Conservation (phyloP, 345 rosid species). For the rapeseed (Brassica napus) region DNA sequence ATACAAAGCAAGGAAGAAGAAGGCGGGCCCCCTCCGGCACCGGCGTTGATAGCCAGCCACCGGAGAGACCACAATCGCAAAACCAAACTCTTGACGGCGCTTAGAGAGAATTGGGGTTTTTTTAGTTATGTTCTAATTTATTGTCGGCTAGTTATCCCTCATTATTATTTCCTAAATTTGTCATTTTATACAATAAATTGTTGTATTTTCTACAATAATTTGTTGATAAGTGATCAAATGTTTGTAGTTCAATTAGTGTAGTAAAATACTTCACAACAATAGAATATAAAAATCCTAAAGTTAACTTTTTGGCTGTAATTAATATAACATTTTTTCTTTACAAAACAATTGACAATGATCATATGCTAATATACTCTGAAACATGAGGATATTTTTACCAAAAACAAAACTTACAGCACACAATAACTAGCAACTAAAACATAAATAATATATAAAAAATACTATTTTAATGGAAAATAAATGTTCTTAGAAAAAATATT, state of each 20-base stretch:
- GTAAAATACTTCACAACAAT: no score
- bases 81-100: no score
- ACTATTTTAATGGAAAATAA: not conserved
- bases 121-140: no score
- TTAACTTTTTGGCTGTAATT: not conserved
- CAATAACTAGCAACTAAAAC: not conserved
- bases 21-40: no score
- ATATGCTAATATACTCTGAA: not conserved
- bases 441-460: not conserved
- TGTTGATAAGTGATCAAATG: no score
- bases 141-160: not conserved
- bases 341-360: not conserved
- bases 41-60: no score
- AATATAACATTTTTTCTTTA: not conserved
- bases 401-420: not conserved
- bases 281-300: not conserved
- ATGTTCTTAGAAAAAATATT: not conserved
- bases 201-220: not conserved
- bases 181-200: not conserved
- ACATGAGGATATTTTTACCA: not conserved
- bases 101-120: no score
- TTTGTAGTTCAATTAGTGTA: no score
- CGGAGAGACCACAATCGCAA: no score
- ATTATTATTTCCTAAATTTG: not conserved
- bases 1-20: no score